phyloP scores from a whole-genome alignment of 371 early-diverging fungal genomes.

The Apophysomyces ossiformis region DNA sequence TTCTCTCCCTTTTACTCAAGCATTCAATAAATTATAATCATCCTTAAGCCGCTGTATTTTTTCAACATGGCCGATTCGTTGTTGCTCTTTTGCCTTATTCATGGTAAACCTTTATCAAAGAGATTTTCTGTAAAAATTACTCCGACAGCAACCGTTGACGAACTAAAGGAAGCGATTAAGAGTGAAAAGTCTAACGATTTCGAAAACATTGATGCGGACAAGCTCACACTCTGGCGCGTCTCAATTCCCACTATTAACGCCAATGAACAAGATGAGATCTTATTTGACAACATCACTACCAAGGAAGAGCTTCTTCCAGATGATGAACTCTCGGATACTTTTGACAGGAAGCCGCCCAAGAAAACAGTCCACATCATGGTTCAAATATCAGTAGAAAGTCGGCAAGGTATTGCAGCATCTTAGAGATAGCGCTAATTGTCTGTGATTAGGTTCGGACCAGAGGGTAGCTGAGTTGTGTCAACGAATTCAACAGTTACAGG shows the following conservation, averaged over 20 bases:
- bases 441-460: constrained; percentile 3
- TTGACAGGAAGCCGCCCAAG: neutral
- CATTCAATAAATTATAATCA: constrained; percentile 1
- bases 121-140: neutral
- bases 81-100: neutral
- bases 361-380: neutral
- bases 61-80: constrained; percentile 2
- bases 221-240: neutral
- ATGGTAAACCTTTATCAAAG: constrained; percentile 7
- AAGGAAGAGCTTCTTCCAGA: constrained; percentile 1
- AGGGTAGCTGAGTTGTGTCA: constrained; percentile 5
- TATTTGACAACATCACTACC: neutral
- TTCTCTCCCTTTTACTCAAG: constrained; percentile 3
- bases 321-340: neutral
- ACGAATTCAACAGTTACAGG: neutral
- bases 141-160: neutral
- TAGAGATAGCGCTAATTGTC: neutral
- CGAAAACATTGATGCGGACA: neutral
- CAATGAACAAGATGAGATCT: neutral
- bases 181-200: neutral
- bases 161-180: neutral
- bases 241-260: neutral
- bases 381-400: constrained; percentile 2
- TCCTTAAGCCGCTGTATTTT: constrained; percentile 6
- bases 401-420: neutral